Percentiles rank a stretch among this genome's conserved stretches.
phyloP scores from a whole-genome alignment of 805 yeast species.

The Vanderwaltozyma yarrowii region DNA sequence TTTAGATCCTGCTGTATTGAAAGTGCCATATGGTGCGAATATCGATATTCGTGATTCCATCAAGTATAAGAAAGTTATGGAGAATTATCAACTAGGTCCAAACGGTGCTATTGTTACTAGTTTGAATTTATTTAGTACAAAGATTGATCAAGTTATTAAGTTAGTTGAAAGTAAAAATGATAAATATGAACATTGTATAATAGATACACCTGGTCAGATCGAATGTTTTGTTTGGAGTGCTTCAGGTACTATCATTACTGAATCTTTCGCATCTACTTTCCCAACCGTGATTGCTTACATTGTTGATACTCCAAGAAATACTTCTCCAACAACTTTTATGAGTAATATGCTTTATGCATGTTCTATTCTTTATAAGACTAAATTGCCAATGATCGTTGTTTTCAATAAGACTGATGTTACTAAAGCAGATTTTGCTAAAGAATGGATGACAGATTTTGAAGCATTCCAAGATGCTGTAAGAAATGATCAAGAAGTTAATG shows the following conservation, averaged over 20 bases:
- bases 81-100: constrained; percentile 89
- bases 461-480: constrained; percentile 72
- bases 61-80: constrained; percentile 93
- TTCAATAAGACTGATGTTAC: constrained; percentile 90
- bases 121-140: constrained; percentile 82
- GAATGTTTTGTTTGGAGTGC: constrained; percentile 99
- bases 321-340: constrained; percentile 94
- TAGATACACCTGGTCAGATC: constrained; percentile 98
- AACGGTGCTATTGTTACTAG: constrained; percentile 98
- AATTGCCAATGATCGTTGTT: constrained; percentile 91
- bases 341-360: constrained; percentile 98
- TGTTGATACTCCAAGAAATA: constrained; percentile 90
- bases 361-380: constrained; percentile 90
- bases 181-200: constrained; percentile 55
- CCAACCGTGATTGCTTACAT: constrained; percentile 95
- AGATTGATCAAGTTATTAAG: constrained; percentile 87
- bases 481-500: constrained; percentile 54
- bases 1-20: constrained; percentile 91
- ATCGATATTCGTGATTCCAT: constrained; percentile 95
- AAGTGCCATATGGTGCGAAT: constrained; percentile 88
- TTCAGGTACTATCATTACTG: constrained; percentile 91
- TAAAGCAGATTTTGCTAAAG: constrained; percentile 77
- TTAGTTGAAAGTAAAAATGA: constrained; percentile 67
- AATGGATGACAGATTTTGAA: constrained; percentile 97
- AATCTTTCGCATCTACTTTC: constrained; percentile 88